These are phyloP conservation scores for Apiotrichum gamsii DNA, from an alignment of 1,284 basidiomycete genomes.

Conservation along the genomic window DNA sequence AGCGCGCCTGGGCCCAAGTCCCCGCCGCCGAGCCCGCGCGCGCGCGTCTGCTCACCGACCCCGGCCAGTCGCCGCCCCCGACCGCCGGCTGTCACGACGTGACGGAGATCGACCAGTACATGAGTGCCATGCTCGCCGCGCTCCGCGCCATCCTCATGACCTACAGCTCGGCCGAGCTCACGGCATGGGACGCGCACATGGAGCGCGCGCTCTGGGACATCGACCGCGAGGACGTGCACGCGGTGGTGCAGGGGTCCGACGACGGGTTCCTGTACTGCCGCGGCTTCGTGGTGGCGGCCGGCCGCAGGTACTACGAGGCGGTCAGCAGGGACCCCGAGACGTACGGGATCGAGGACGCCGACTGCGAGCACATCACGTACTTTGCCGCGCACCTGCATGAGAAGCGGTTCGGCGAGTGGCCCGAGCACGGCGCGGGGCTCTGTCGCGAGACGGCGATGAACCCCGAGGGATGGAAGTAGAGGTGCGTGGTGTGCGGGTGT, in stretches of 20 bases:
- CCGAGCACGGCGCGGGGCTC: too few species aligned
- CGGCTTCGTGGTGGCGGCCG: constrained; percentile 8
- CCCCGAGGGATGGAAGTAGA: too few species aligned
- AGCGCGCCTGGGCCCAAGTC: neutral
- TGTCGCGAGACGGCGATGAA: too few species aligned
- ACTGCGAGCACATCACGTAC: constrained; percentile 7
- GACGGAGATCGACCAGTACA: neutral
- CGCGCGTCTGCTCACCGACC: neutral
- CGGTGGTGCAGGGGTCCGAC: constrained; percentile 2
- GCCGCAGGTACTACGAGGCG: constrained; percentile 3
- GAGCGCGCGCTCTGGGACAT: constrained; percentile 6
- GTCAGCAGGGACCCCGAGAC: neutral
- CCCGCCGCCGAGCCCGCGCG: neutral
- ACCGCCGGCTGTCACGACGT: neutral
- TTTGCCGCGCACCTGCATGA: neutral
- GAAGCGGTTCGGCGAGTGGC: constrained; percentile 9
- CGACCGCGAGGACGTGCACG: constrained; percentile 10
- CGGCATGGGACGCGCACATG: constrained; percentile 7
- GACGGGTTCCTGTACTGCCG: constrained; percentile 12
- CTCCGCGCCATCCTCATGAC: neutral
- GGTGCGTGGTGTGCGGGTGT: too few species aligned
- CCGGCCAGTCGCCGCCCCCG: too few species aligned
- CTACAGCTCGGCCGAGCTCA: neutral
- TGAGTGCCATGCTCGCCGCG: neutral
- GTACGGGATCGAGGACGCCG: constrained; percentile 2